Evolutionary conservation across 2,329 filamentous ascomycete species (phyloP), one percentile per base, ranked within the genome.

Genomic region (Colletotrichum eremochloae): DNA sequence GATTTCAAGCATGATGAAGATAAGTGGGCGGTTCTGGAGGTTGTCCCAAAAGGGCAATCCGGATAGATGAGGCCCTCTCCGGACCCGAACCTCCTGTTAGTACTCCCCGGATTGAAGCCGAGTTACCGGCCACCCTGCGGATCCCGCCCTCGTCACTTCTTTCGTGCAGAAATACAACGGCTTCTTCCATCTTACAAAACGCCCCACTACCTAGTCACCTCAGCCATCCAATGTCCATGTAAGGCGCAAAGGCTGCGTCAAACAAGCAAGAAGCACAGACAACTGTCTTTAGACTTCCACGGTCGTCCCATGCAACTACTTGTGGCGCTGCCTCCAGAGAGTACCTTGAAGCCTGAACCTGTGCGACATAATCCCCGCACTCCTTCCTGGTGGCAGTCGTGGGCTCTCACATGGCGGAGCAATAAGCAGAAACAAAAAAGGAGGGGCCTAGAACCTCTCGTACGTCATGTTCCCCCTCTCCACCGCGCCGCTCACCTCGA

Each of bases 41-140:
- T 29, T 64, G 50, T 48, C 60, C 44, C 44, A 42, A 55, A 63
- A n/a, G 29, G 55, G 53, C 38, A 44, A 33, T 12, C 60, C 61
- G 66, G 66, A 33, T 48, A 69, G 56, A 40, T 65, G 55, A 48
- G 53, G 40, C 40, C 46, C 53, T 48, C 46, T 42, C 70, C 66
- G 70, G 66, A 52, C 70, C 70, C 70, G 70, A 72, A 38, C 58
- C 44, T 64, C 46, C 20, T 24, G 24, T 1, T 1, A 60, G 33
- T n/a, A 12, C 53, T 50, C 36, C 36, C 62, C 38, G 50, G 38
- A n/a, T 60, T 48, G 18, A 68, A 48, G 33, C 69, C 46, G 65
- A 68, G 24, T 33, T n/a, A 15, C 42, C 36, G 55, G 20, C 36
- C n/a, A 58, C 36, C 55, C 61, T 42, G 33, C 46, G 46, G 46